Base-by-base conservation (phyloP, 768 basidiomycete species). In the Mycena vulgaris region DNA sequence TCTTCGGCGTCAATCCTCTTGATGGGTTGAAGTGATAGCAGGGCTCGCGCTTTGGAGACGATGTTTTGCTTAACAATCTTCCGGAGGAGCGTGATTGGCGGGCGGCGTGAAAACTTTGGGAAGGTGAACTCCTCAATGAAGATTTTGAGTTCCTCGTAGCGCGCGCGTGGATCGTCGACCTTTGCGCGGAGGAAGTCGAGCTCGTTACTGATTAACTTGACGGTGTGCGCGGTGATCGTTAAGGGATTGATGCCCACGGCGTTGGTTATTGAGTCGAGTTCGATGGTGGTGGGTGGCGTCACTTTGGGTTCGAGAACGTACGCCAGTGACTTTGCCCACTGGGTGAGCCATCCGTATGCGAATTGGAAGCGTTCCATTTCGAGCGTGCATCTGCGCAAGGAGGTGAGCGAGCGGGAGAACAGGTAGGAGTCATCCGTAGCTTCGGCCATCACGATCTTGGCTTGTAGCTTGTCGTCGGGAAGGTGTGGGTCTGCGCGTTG, bases 1-100 rank as follows among this genome's bases (percentile, higher is more conserved):
- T 45, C 42, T 6, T 52, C 63, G 0, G 75, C 75, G 48, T 81
- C 71, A 0, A 30, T 3, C 0, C 42, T 64, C 3, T 52, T 58
- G n/a, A 79, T 68, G 19, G 78, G 76, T 60, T 80, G 78, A 0
- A 80, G 55, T 0, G 74, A 72, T 0, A 81, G 52, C 0, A 74
- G 63, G 0, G 78, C 63, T 1, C 75, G 48, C 25, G 65, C 61
- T 23, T 47, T 39, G 0, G 77, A 76, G 0, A 77, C 63, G 11
- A 80, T 13, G 13, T 66, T 68, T 27, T 80, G 79, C 1, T 70
- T 60, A 0, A 79, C 37, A 13, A 80, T 73, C 31, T 74, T 74
- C 3, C 73, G 42, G 0, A 80, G 5, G 1, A 74, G 58, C 0
- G 80, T 79, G 23, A 78, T 68, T 0, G 78, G 79, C 0, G 69